phyloP scores from a whole-genome alignment of 768 basidiomycete genomes.

The Rhodotorula graminis region DNA sequence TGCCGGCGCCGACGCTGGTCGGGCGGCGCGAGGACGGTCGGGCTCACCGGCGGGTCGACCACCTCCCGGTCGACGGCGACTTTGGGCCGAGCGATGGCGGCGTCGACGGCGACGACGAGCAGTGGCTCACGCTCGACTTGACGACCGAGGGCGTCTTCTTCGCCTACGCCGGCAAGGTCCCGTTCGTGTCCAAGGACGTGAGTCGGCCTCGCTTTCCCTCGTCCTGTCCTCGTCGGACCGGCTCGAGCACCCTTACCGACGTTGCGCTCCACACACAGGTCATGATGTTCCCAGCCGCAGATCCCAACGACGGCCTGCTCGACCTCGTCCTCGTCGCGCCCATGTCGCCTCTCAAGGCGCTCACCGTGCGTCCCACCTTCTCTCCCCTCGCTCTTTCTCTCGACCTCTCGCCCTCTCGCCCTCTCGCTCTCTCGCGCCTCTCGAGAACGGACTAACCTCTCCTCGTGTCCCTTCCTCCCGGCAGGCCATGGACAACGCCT shows the following conservation, averaged over 20 bases:
- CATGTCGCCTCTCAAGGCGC: slow-evolving; percentile 21
- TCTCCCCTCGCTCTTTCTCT: slow-evolving; percentile 2
- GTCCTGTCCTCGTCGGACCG: too few relatives aligned
- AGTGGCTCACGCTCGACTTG: background rate
- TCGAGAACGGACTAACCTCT: too few relatives aligned
- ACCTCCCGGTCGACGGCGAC: slow-evolving; percentile 63
- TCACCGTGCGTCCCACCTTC: slow-evolving; percentile 6
- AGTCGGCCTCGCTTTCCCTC: background rate
- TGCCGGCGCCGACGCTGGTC: background rate
- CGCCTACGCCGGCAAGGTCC: slow-evolving; percentile 76
- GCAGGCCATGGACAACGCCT: slow-evolving; percentile 61
- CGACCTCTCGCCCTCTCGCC: slow-evolving; percentile 45
- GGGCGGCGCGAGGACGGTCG: slow-evolving; percentile 41
- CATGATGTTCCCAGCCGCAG: slow-evolving; percentile 28
- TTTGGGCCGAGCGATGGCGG: slow-evolving; percentile 42
- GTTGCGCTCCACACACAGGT: slow-evolving; percentile 47
- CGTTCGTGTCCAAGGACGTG: slow-evolving; percentile 60
- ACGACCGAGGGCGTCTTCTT: slow-evolving; percentile 59
- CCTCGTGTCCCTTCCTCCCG: too few relatives aligned
- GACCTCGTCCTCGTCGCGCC: slow-evolving; percentile 36
- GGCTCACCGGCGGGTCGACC: slow-evolving; percentile 35
- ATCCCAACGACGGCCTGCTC: slow-evolving; percentile 20
- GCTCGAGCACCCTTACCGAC: too few relatives aligned
- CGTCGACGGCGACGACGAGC: slow-evolving; percentile 40
- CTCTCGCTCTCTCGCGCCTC: too few relatives aligned